Base-by-base conservation (phyloP, 2,329 filamentous ascomycete genomes). In the Xylariaceae sp. region DNA sequence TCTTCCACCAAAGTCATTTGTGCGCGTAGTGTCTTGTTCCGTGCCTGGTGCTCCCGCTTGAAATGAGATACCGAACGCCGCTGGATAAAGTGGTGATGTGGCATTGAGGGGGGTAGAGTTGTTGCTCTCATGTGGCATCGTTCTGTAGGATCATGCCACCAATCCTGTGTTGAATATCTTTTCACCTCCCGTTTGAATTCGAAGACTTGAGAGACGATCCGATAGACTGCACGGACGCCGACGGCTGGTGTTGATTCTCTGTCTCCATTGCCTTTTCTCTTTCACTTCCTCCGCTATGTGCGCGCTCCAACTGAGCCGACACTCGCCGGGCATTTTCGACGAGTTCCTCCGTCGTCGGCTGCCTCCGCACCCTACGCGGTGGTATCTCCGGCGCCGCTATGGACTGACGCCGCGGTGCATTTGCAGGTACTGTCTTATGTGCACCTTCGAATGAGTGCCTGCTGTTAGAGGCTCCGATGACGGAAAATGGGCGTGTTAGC, bases 271-370 rank as follows among this genome's bases (percentile, higher is more conserved):
- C 48, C 7, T 11, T 38, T 16, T 48, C 48, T 39, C 47, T 50
- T 31, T 41, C 19, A 18, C 31, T 54, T 22, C 51, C 45, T 28
- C 58, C 57, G 14, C 28, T 54, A 2, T 54, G 53, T 40, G 58
- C 53, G 14, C 49, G 50, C 46, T 60, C 59, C 34, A 61, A 46
- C 33, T 60, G 57, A 22, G 50, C 55, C 19, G 59, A 60, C 28
- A 61, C 53, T 6, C 57, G 53, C 18, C 47, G 53, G 19, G 54
- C 57, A 34, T 57, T 61, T 28, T 53, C 51, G 28, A 53, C 31
- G 9, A 61, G 45, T 34, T 61, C 57, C 28, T 55, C 41, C 11
- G 52, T 55, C 19, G 59, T 57, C 1, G 54, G 57, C 18, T 52
- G 50, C 12, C 50, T 50, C 16, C 33, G 51, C 14, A 11, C 9